Conservation (phyloP, 306 rosid species). For the Senna tora region DNA sequence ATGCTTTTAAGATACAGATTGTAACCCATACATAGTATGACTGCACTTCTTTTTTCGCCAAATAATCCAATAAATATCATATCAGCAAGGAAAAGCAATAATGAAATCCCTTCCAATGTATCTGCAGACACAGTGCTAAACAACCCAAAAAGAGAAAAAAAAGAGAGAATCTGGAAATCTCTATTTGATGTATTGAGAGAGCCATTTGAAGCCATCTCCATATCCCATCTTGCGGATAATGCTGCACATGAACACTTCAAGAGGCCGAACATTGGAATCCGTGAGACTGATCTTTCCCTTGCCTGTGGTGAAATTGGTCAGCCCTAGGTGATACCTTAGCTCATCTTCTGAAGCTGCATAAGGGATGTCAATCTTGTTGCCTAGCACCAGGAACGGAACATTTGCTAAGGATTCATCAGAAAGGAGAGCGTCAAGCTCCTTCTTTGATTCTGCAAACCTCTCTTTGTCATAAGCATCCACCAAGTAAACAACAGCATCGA, state of each 20-base stretch:
- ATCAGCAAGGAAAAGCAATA: conserved; percentile 5
- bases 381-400: conserved; percentile 63
- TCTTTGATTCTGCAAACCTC: conserved; percentile 61
- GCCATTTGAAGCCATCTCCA: conserved; percentile 68
- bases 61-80: conserved; percentile 30
- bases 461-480: conserved; percentile 64
- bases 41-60: conserved; percentile 12
- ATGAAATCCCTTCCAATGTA: conserved; percentile 23
- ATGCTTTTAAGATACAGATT: conserved; percentile 24
- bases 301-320: conserved; percentile 66
- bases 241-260: conserved; percentile 74
- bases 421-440: conserved; percentile 62
- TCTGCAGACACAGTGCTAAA: conserved; percentile 21
- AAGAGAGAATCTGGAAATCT: conserved; percentile 2
- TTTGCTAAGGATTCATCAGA: conserved; percentile 55
- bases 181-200: conserved; percentile 68
- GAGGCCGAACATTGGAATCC: conserved; percentile 59
- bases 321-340: conserved; percentile 54
- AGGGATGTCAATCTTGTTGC: conserved; percentile 68
- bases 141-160: conserved; percentile 4
- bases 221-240: conserved; percentile 72
- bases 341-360: conserved; percentile 68
- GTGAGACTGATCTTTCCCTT: conserved; percentile 58
- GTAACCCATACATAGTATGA: conserved; percentile 17
- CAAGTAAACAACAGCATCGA: conserved; percentile 62